Conservation (phyloP, 371 early-diverging fungal genomes). For the Mucor plumbeus region DNA sequence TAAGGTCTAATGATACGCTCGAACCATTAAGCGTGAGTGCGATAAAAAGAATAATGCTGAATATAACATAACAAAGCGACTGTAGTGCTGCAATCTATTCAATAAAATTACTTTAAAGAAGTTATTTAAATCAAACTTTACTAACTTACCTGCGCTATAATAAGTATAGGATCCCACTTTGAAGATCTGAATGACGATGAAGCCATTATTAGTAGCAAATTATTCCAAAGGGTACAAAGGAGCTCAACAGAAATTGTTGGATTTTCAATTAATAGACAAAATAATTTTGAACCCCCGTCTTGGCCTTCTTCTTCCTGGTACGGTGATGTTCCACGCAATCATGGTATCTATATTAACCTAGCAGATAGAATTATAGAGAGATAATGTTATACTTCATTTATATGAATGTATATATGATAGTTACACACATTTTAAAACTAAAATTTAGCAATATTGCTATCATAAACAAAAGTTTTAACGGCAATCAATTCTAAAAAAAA, state of each 20-base stretch:
- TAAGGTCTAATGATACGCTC: slow-evolving; percentile 69
- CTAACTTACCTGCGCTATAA: slow-evolving; percentile 49
- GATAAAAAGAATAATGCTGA: slow-evolving; percentile 58
- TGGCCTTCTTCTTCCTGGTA: too few relatives aligned
- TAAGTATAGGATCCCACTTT: slow-evolving; percentile 55
- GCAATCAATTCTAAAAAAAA: too few relatives aligned
- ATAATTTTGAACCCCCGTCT: not conserved
- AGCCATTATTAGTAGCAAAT: not conserved
- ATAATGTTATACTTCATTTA: too few relatives aligned
- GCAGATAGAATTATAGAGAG: too few relatives aligned
- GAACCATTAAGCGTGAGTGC: slow-evolving; percentile 67
- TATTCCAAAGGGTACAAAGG: not conserved
- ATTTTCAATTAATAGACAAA: not conserved
- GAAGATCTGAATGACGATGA: slow-evolving; percentile 51
- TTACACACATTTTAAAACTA: too few relatives aligned
- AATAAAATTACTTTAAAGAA: not conserved
- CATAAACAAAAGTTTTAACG: too few relatives aligned
- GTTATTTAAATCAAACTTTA: not conserved
- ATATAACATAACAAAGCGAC: slow-evolving; percentile 64
- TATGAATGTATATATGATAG: too few relatives aligned
- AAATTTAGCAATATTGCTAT: too few relatives aligned
- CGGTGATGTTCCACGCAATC: too few relatives aligned
- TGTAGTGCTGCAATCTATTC: slow-evolving; percentile 65
- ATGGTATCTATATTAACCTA: too few relatives aligned
- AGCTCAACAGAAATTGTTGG: not conserved